Evolutionary conservation across 23 red algal species (phyloP), one percentile per base, ranked within the genome.

Genomic region (Gracilaria caudata): DNA sequence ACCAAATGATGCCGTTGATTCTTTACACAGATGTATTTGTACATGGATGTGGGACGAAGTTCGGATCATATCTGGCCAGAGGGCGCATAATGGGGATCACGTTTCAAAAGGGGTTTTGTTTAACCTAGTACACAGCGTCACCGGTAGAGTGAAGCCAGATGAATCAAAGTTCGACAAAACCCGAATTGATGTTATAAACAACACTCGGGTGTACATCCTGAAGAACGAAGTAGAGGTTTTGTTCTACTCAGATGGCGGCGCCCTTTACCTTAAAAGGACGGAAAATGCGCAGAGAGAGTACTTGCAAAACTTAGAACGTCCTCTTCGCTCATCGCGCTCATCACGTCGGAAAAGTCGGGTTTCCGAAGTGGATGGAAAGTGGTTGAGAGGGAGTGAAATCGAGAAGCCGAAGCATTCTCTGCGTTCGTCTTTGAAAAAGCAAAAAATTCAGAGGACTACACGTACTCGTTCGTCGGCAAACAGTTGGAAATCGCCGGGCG

Each of bases 41-140:
- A 40, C 6, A 12, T 72, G 66, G 66, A 72, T 72, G 66, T 72
- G 66, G 66, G 66, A 72, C 23, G 66, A 72, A 40, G 66, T 72
- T n/a, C 33, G 38, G 35, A 72, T 72, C 38, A 72, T 72, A 28
- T 72, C 66, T 41, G 66, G 66, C 1, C 66, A 72, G 20, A 3
- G 66, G 26, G 66, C 66, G 30, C 66, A 72, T 34, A 40, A 43
- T 41, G 35, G 66, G 20, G 66, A 11, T 21, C 66, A 72, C 21
- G 26, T 72, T 40, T 72, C 66, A 7, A 72, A 72, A 72, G 66
- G 66, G 19, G 17, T 40, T 72, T 13, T 72, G 66, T 72, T 72
- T 34, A 72, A 72, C 35, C 66, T 72, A 4, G 41, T 72, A 2
- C 66, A 72, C 26, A 16, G 33, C 20, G 26, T 72, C 66, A 72